phyloP scores from a whole-genome alignment of 1,139 yeast genomes.

The Debaryomyces robertsiae region DNA sequence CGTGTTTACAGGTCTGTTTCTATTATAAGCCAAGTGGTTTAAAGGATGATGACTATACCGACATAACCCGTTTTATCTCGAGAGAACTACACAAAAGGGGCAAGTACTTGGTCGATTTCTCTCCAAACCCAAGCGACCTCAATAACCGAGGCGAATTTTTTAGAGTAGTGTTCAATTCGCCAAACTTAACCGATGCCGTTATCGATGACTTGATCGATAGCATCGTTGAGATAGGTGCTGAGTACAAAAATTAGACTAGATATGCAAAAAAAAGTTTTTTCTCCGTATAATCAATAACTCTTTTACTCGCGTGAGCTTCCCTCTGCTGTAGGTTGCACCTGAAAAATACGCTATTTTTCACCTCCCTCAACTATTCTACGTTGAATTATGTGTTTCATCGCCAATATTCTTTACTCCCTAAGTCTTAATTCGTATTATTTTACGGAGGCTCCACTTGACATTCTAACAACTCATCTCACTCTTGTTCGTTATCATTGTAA shows the following conservation, averaged over 20 bases:
- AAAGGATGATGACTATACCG: constrained; percentile 46
- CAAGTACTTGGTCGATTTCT: constrained; percentile 73
- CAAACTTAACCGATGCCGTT: constrained; percentile 46
- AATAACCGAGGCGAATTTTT: constrained; percentile 73
- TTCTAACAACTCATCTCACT: too few relatives aligned
- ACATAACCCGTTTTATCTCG: constrained; percentile 65
- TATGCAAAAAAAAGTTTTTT: neutral
- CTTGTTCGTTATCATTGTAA: neutral
- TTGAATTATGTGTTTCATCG: too few relatives aligned
- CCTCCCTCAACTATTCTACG: too few relatives aligned
- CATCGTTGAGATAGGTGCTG: constrained; percentile 31
- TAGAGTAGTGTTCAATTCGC: constrained; percentile 82
- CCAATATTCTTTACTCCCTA: too few relatives aligned
- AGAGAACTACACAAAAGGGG: constrained; percentile 62
- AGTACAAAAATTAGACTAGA: constrained; percentile 4
- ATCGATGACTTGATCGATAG: constrained; percentile 42
- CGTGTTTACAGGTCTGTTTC: constrained; percentile 84
- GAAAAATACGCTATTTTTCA: too few relatives aligned
- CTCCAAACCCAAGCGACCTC: constrained; percentile 64
- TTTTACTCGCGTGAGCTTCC: too few relatives aligned
- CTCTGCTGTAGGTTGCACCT: too few relatives aligned
- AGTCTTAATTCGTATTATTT: too few relatives aligned
- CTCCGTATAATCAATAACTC: too few relatives aligned
- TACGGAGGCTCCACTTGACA: too few relatives aligned
- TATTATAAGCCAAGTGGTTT: constrained; percentile 57